These are phyloP conservation scores for Beauveria pseudobassiana DNA, from an alignment of 2,329 filamentous ascomycete genomes.

Conservation along the genomic window DNA sequence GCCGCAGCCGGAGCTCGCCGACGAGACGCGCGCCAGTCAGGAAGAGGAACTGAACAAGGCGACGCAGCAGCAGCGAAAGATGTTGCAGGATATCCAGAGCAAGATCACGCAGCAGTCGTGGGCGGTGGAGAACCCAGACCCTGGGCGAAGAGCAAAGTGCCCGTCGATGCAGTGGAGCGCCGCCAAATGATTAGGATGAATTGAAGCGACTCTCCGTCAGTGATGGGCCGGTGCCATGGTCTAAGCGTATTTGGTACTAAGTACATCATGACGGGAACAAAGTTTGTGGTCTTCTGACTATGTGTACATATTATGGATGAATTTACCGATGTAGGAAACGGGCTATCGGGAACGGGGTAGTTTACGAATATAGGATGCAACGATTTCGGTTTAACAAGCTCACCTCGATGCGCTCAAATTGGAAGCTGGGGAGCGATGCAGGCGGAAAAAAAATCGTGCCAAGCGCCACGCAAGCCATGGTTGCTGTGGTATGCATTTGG, in stretches of 20 bases:
- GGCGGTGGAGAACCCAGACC: conserved; percentile 28
- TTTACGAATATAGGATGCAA: not conserved
- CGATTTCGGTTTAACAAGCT: not conserved
- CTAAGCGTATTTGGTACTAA: conserved; percentile 2
- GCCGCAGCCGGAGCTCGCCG: conserved; percentile 10
- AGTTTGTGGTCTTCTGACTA: not conserved
- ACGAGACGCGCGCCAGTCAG: conserved; percentile 11
- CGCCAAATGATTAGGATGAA: conserved; percentile 52
- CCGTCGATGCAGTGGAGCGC: conserved; percentile 45
- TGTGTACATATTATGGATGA: not conserved
- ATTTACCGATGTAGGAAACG: not conserved
- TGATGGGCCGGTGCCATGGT: conserved; percentile 29
- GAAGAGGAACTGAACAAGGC: conserved; percentile 15
- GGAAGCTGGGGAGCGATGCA: not conserved
- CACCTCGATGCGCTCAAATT: not conserved
- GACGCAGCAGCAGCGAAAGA: conserved; percentile 22
- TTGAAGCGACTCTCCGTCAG: conserved; percentile 40
- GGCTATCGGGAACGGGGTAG: not conserved
- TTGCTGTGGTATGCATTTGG: too few relatives aligned
- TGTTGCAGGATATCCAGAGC: conserved; percentile 25
- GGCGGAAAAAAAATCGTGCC: not conserved
- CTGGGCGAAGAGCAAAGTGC: conserved; percentile 33
- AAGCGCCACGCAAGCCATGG: too few relatives aligned
- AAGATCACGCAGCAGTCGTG: conserved; percentile 26
- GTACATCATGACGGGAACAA: not conserved